These are phyloP conservation scores for Cordyceps fumosorosea DNA, from an alignment of 2,329 filamentous ascomycete genomes.

Conservation along the genomic window DNA sequence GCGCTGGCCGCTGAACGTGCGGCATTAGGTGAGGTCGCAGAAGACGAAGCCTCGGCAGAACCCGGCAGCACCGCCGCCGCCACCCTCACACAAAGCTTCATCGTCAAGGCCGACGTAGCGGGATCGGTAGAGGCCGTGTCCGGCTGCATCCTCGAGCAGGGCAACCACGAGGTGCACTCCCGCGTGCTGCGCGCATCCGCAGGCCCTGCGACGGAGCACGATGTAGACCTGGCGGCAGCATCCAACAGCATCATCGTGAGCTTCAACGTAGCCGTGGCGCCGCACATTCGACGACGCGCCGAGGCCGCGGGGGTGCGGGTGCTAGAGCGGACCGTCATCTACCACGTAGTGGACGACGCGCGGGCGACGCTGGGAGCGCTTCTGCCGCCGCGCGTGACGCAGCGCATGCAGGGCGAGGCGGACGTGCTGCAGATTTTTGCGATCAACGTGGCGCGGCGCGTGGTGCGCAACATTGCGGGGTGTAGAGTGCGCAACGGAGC, in stretches of 20 bases:
- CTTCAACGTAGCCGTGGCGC: constrained; percentile 72
- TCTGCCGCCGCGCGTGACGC: constrained; percentile 59
- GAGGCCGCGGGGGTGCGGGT: constrained; percentile 67
- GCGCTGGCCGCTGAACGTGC: constrained; percentile 25
- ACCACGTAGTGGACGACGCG: constrained; percentile 69
- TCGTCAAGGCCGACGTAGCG: constrained; percentile 87
- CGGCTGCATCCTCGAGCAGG: constrained; percentile 68
- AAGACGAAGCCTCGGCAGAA: constrained; percentile 28
- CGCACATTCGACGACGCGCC: constrained; percentile 62
- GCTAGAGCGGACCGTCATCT: constrained; percentile 81
- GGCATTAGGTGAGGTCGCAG: constrained; percentile 31
- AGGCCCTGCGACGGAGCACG: constrained; percentile 75
- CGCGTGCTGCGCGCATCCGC: constrained; percentile 71
- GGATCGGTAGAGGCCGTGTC: constrained; percentile 89
- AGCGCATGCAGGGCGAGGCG: constrained; percentile 77
- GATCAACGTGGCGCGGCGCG: constrained; percentile 69
- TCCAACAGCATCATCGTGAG: constrained; percentile 73
- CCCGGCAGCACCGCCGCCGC: constrained; percentile 21
- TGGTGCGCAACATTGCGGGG: constrained; percentile 72
- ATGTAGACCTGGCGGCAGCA: constrained; percentile 78
- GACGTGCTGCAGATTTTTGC: constrained; percentile 78
- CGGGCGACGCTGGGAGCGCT: constrained; percentile 61
- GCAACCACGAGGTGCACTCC: constrained; percentile 76
- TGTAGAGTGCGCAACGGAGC: constrained; percentile 79
- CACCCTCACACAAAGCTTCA: constrained; percentile 62